Percentiles rank a stretch among this genome's conserved stretches.
Conservation (phyloP, 495 filamentous ascomycete species). For the Penicillium herquei region DNA sequence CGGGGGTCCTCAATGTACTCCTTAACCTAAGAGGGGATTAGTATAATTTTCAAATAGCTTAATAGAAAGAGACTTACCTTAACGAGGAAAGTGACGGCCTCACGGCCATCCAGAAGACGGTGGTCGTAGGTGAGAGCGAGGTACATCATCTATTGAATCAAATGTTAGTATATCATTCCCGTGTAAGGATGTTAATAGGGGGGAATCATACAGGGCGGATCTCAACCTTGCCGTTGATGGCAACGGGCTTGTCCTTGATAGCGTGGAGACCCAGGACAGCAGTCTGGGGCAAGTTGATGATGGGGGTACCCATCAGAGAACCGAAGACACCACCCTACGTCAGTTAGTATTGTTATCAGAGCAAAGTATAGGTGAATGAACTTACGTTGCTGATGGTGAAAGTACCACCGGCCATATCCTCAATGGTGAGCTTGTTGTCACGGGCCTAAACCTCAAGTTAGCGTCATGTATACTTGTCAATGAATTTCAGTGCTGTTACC, state of each 20-base stretch:
- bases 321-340: conserved; percentile 68
- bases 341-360: conserved; percentile 10
- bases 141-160: conserved; percentile 82
- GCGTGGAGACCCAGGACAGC: conserved; percentile 95
- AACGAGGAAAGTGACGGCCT: conserved; percentile 95
- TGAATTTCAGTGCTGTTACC: conserved; percentile 39
- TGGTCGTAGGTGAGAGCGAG: conserved; percentile 97
- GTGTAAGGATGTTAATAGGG: background rate
- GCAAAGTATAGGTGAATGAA: background rate
- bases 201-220: conserved; percentile 69
- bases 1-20: conserved; percentile 97
- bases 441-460: conserved; percentile 59
- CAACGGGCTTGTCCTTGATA: conserved; percentile 93
- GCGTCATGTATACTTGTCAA: background rate
- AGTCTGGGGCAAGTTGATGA: conserved; percentile 96
- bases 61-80: conserved; percentile 55
- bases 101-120: conserved; percentile 88
- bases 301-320: conserved; percentile 95
- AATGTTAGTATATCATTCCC: background rate
- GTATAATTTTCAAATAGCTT: background rate
- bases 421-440: conserved; percentile 95
- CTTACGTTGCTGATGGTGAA: conserved; percentile 96
- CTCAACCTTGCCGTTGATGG: conserved; percentile 86
- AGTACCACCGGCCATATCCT: conserved; percentile 98
- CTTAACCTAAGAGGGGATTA: conserved; percentile 58